Percentiles rank a stretch among this genome's conserved stretches.
Evolutionary conservation across 2,329 filamentous ascomycete genomes (phyloP).

Genomic region (Fusarium succisae): DNA sequence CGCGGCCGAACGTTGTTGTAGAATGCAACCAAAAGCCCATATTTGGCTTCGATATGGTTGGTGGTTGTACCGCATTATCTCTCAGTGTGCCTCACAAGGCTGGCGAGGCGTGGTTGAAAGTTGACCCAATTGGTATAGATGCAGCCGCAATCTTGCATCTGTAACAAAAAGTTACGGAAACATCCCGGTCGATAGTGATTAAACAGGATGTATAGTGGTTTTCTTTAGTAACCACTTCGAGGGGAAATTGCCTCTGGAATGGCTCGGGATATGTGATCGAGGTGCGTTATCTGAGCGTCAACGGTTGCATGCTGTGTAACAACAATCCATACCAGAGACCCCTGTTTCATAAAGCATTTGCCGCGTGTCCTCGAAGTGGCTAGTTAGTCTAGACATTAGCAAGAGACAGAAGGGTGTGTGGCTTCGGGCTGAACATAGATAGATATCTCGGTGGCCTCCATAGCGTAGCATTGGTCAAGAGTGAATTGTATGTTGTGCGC

Average conservation of each 20-base stretch:
- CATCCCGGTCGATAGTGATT: not conserved
- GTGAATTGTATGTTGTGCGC: constrained; percentile 15
- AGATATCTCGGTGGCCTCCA: not conserved
- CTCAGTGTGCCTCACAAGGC: constrained; percentile 4
- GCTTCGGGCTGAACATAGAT: not conserved
- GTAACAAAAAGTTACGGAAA: not conserved
- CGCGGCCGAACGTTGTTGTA: constrained; percentile 1
- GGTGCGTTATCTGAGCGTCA: constrained; percentile 1
- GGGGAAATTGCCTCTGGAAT: constrained; percentile 1
- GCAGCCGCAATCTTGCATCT: constrained; percentile 24
- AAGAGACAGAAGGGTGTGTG: constrained; percentile 14
- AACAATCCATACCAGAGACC: not conserved
- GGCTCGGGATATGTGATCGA: not conserved
- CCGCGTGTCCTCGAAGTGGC: not conserved
- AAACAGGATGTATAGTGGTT: not conserved
- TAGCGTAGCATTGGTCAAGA: not conserved
- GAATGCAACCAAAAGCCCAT: constrained; percentile 16
- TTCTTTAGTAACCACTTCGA: not conserved
- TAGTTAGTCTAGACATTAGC: not conserved
- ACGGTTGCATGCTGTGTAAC: constrained; percentile 20
- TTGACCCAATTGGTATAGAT: constrained; percentile 27
- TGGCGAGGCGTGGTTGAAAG: constrained; percentile 19
- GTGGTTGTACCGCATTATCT: constrained; percentile 31
- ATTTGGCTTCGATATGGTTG: constrained; percentile 1
- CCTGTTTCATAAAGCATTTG: constrained; percentile 18